Conservation (phyloP, 352 stramenopile species). For the Globisporangium carolinianum region DNA sequence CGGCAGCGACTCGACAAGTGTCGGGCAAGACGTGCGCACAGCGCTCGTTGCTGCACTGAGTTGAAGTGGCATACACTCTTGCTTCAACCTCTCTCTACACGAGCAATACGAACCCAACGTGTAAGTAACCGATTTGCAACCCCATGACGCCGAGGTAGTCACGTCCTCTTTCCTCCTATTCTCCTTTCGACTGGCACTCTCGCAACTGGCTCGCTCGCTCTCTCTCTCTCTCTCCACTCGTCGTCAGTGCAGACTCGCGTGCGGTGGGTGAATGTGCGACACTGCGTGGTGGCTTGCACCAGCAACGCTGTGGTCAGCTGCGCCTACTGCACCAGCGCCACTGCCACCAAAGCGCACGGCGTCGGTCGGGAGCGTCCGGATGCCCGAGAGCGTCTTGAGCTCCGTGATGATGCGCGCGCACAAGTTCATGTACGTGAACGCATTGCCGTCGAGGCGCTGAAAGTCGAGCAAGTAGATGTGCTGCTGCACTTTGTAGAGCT, state of each 20-base stretch:
- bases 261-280: neutral
- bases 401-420: conserved; percentile 99
- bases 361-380: conserved; percentile 49
- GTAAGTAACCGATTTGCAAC: too few species aligned
- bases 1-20: conserved; percentile 11
- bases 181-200: neutral
- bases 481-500: conserved; percentile 97
- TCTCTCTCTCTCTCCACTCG: neutral
- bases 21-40: conserved; percentile 3
- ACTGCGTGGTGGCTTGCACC: conserved; percentile 21
- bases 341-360: conserved; percentile 27
- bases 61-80: neutral
- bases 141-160: too few species aligned
- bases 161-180: conserved; percentile 1
- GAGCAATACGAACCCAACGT: neutral
- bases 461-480: conserved; percentile 99
- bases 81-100: too few species aligned
- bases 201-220: neutral
- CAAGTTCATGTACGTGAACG: conserved; percentile 99
- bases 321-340: neutral
- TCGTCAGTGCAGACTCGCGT: conserved; percentile 5
- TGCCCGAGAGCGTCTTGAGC: conserved; percentile 93
- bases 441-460: conserved; percentile 93
- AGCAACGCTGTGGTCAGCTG: conserved; percentile 18
- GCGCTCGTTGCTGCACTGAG: conserved; percentile 10